Conservation (phyloP, 2,329 filamentous ascomycete genomes). For the Hymenoscyphus salicellus region DNA sequence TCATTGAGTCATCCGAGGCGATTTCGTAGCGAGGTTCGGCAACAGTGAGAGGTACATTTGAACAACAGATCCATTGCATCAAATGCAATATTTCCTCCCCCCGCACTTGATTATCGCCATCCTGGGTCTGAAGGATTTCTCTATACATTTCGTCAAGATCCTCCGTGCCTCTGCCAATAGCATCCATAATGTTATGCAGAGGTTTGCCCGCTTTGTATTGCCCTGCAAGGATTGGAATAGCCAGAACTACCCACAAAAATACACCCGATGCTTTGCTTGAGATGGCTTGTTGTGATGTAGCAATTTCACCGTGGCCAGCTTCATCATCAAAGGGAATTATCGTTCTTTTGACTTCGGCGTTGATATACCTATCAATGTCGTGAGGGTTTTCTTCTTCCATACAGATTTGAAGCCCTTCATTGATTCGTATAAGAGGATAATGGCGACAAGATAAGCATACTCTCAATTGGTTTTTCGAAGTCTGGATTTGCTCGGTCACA, state of each 20-base stretch:
- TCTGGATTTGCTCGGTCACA: conserved; percentile 2
- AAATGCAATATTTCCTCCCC: neutral
- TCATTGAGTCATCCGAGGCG: conserved; percentile 3
- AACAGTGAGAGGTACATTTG: neutral
- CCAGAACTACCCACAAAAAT: conserved; percentile 40
- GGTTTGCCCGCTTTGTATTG: neutral
- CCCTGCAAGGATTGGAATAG: conserved; percentile 13
- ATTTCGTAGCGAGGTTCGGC: neutral
- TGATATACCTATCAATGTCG: conserved; percentile 37
- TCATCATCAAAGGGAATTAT: neutral
- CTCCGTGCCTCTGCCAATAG: neutral
- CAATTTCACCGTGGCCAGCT: neutral
- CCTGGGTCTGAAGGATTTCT: neutral
- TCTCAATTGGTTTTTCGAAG: neutral
- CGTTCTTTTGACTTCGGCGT: conserved; percentile 20
- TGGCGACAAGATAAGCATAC: conserved; percentile 26
- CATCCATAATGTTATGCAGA: neutral
- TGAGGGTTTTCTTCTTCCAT: conserved; percentile 34
- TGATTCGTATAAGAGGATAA: conserved; percentile 19
- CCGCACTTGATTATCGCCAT: neutral
- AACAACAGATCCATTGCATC: neutral
- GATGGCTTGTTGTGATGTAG: conserved; percentile 24
- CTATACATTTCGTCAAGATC: neutral
- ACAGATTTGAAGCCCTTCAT: conserved; percentile 30
- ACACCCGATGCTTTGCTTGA: conserved; percentile 33